These are phyloP conservation scores for Ogataea trehalophila DNA, from an alignment of 805 yeast genomes.

Conservation along the genomic window DNA sequence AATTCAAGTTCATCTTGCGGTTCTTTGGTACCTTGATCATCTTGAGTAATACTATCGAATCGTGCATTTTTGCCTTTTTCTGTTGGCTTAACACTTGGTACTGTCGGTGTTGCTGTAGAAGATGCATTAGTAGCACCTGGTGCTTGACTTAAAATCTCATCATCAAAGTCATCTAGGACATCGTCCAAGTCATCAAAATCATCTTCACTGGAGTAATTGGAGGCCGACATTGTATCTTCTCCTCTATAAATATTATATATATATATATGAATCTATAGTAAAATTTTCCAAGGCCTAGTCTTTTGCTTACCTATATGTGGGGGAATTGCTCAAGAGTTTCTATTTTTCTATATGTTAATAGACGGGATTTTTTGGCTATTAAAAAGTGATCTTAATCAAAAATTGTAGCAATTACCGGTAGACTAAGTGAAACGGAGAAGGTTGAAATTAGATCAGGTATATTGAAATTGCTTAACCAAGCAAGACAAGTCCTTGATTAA, in stretches of 20 bases:
- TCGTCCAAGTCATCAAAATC: conserved; percentile 81
- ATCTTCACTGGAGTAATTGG: conserved; percentile 36
- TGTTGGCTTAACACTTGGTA: neutral
- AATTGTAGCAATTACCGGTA: too few species aligned
- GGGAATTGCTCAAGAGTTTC: too few species aligned
- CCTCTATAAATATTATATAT: neutral
- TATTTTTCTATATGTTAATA: too few species aligned
- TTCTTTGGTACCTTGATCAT: conserved; percentile 8
- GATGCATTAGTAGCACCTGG: conserved; percentile 41
- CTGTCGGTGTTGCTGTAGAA: neutral
- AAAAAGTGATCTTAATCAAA: too few species aligned
- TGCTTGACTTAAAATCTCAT: conserved; percentile 57
- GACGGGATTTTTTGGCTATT: too few species aligned
- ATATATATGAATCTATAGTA: too few species aligned
- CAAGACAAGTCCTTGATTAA: too few species aligned
- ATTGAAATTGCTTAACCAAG: neutral
- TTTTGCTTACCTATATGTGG: too few species aligned
- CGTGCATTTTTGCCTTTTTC: neutral
- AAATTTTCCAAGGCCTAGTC: too few species aligned
- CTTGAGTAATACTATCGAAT: neutral
- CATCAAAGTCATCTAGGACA: conserved; percentile 78
- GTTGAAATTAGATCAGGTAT: neutral
- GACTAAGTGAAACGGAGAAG: neutral
- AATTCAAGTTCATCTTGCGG: conserved; percentile 13
- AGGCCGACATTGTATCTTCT: conserved; percentile 1